Evolutionary conservation across 164 flowering plant genomes (phyloP).

Genomic region (Tetracentron sinense): DNA sequence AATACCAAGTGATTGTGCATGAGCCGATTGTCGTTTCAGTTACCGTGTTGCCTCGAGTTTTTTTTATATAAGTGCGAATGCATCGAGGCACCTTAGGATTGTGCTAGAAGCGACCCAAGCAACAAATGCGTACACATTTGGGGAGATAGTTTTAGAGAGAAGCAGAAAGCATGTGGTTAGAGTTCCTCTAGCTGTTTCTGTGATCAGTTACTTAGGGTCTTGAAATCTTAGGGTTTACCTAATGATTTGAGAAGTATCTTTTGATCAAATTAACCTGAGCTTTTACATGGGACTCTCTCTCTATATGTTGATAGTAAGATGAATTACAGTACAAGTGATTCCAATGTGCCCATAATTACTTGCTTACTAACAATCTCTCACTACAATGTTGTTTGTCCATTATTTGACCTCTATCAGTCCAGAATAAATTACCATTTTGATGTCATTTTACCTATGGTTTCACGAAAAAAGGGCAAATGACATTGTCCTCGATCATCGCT

Average conservation of each 20-base stretch:
- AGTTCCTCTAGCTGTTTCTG: slow-evolving; percentile 45
- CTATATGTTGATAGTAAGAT: too few species aligned
- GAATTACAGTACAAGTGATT: too few species aligned
- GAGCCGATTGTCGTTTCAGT: slow-evolving; percentile 45
- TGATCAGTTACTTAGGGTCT: slow-evolving; percentile 24
- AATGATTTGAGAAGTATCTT: neutral
- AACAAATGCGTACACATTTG: slow-evolving; percentile 43
- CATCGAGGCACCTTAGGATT: slow-evolving; percentile 28
- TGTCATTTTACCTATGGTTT: too few species aligned
- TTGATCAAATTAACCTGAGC: too few species aligned
- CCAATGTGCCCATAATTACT: too few species aligned
- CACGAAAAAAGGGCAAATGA: too few species aligned
- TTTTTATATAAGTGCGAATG: slow-evolving; percentile 28
- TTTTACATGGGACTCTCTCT: too few species aligned
- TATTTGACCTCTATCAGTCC: too few species aligned
- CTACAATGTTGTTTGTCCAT: too few species aligned
- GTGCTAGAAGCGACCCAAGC: slow-evolving; percentile 34
- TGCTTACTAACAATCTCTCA: too few species aligned
- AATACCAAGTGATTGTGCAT: slow-evolving; percentile 28
- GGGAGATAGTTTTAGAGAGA: slow-evolving; percentile 43
- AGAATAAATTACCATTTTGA: too few species aligned
- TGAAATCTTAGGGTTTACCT: slow-evolving; percentile 3
- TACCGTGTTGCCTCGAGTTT: slow-evolving; percentile 27
- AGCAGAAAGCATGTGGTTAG: slow-evolving; percentile 35
- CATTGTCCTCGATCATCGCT: too few species aligned